phyloP scores from a whole-genome alignment of 2,329 filamentous ascomycete genomes.

The Colletotrichum eremochloae region DNA sequence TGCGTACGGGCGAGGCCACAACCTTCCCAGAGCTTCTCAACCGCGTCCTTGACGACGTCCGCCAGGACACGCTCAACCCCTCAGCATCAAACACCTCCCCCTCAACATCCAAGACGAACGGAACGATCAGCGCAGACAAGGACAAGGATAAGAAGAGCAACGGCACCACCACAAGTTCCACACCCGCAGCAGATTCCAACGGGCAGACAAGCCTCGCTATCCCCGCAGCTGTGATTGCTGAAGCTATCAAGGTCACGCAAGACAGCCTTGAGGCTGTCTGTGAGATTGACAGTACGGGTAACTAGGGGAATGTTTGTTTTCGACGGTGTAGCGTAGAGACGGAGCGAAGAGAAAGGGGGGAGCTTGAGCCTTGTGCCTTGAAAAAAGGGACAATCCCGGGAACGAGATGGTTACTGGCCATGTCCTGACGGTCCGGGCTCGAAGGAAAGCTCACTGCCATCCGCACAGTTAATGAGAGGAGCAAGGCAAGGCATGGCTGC shows the following conservation, averaged over 20 bases:
- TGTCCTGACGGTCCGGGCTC: too few relatives aligned
- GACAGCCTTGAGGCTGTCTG: slow-evolving; percentile 69
- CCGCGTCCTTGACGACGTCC: slow-evolving; percentile 73
- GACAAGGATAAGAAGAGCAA: slow-evolving; percentile 38
- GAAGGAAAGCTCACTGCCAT: background rate
- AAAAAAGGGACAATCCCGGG: background rate
- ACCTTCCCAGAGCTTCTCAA: slow-evolving; percentile 73
- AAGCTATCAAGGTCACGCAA: slow-evolving; percentile 71
- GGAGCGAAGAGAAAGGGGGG: background rate
- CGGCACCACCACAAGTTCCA: slow-evolving; percentile 30
- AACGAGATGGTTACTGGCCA: slow-evolving; percentile 3
- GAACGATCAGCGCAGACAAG: slow-evolving; percentile 34
- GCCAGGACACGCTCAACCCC: slow-evolving; percentile 59
- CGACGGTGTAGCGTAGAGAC: background rate
- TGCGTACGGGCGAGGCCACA: slow-evolving; percentile 70
- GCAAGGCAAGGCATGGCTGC: background rate
- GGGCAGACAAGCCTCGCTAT: slow-evolving; percentile 63
- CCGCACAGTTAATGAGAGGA: background rate
- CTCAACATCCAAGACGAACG: slow-evolving; percentile 47
- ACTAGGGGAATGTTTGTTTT: background rate
- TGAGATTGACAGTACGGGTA: slow-evolving; percentile 50
- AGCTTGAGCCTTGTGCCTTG: background rate
- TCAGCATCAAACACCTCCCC: slow-evolving; percentile 48
- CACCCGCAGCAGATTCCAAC: slow-evolving; percentile 36
- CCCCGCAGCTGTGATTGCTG: slow-evolving; percentile 70